Conservation (phyloP, 345 rosid species). For the Streptanthus diversifolius region DNA sequence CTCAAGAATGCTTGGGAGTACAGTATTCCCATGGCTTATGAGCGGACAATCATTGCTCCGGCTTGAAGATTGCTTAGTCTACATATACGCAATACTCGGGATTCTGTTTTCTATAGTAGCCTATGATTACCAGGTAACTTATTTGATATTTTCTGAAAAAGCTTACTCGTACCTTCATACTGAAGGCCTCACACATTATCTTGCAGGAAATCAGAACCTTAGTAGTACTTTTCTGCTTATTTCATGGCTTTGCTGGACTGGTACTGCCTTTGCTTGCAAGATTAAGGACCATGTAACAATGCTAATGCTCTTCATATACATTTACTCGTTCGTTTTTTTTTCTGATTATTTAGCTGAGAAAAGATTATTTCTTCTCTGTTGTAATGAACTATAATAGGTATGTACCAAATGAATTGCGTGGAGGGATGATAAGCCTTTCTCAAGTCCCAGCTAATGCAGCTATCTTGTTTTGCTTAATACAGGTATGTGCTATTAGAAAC, state of each 20-base stretch:
- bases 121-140: constrained; percentile 88
- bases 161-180: neutral
- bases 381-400: constrained; percentile 44
- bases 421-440: constrained; percentile 92
- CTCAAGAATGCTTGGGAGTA: constrained; percentile 95
- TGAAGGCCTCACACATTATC: constrained; percentile 9
- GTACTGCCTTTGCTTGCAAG: constrained; percentile 81
- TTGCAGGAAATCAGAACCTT: constrained; percentile 81
- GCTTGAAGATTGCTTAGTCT: constrained; percentile 71
- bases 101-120: constrained; percentile 65
- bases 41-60: constrained; percentile 61
- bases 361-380: constrained; percentile 11
- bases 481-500: constrained; percentile 35
- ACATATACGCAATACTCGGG: constrained; percentile 56
- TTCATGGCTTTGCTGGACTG: constrained; percentile 68
- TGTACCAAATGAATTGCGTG: constrained; percentile 89
- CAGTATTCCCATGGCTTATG: constrained; percentile 77
- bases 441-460: constrained; percentile 80
- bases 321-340: neutral
- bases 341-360: neutral
- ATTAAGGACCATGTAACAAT: constrained; percentile 72
- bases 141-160: neutral
- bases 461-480: constrained; percentile 54
- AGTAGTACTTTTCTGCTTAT: constrained; percentile 68
- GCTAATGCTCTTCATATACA: constrained; percentile 15